Conservation (phyloP, 495 filamentous ascomycete genomes). For the Aspergillus taichungensis region DNA sequence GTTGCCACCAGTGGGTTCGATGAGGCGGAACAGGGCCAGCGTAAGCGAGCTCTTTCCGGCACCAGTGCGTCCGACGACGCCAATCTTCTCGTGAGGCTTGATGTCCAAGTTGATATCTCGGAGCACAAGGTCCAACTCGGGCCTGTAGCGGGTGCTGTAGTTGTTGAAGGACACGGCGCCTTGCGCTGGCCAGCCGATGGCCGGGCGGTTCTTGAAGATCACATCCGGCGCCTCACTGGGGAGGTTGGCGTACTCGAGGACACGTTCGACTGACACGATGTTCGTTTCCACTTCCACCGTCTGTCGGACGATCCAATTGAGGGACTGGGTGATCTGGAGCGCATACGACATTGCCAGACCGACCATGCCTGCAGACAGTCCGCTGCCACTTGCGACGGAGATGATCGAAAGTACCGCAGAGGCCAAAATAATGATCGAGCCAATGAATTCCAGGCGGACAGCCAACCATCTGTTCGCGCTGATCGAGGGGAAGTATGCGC, state of each 20-base stretch:
- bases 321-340: slow-evolving; percentile 91
- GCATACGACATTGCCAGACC: slow-evolving; percentile 96
- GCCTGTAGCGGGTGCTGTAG: slow-evolving; percentile 88
- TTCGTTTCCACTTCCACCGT: slow-evolving; percentile 99
- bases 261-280: slow-evolving; percentile 96
- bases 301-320: slow-evolving; percentile 99
- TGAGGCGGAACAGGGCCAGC: slow-evolving; percentile 89
- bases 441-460: slow-evolving; percentile 91
- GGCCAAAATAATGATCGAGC: slow-evolving; percentile 84
- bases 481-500: slow-evolving; percentile 94
- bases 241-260: slow-evolving; percentile 89
- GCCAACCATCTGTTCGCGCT: slow-evolving; percentile 96
- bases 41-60: slow-evolving; percentile 96
- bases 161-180: slow-evolving; percentile 87
- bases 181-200: slow-evolving; percentile 84
- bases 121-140: slow-evolving; percentile 81
- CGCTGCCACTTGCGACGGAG: slow-evolving; percentile 63
- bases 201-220: slow-evolving; percentile 76
- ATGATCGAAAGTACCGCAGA: slow-evolving; percentile 76
- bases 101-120: slow-evolving; percentile 88
- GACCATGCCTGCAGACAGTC: slow-evolving; percentile 67
- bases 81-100: slow-evolving; percentile 94
- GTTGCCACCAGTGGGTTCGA: slow-evolving; percentile 71
- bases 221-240: slow-evolving; percentile 95
- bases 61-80: slow-evolving; percentile 92